A percentile compares a stretch with the other conserved stretches of the same genome.
phyloP scores from a whole-genome alignment of 352 stramenopile genomes.

The Phytophthora foliorum region DNA sequence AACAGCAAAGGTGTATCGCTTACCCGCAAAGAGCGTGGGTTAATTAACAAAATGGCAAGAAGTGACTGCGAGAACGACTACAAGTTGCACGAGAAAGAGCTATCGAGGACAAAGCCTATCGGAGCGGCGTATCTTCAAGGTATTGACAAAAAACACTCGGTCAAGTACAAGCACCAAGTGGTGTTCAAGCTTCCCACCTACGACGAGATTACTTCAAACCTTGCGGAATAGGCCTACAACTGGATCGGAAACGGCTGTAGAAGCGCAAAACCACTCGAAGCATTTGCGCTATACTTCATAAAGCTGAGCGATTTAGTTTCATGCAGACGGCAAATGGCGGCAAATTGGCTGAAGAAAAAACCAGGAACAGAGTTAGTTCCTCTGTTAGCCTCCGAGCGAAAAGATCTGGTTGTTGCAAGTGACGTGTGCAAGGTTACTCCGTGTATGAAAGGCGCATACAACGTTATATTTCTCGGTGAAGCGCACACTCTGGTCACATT shows the following conservation, averaged over 20 bases:
- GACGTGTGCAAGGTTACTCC: background rate
- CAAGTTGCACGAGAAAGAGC: constrained; percentile 1
- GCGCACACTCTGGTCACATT: background rate
- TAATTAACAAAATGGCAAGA: constrained; percentile 4
- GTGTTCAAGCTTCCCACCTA: constrained; percentile 18
- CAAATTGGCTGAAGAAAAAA: background rate
- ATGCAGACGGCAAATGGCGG: background rate
- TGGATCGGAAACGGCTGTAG: constrained; percentile 22
- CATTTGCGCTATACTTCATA: constrained; percentile 18
- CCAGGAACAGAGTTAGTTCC: background rate
- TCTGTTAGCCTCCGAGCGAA: background rate
- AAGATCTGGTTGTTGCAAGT: background rate
- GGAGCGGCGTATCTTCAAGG: constrained; percentile 21
- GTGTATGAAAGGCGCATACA: constrained; percentile 6
- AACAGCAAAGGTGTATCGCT: constrained; percentile 9
- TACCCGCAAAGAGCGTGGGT: background rate
- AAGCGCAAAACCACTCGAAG: constrained; percentile 24
- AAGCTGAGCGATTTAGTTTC: constrained; percentile 19
- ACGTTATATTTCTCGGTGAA: background rate
- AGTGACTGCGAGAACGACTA: constrained; percentile 17
- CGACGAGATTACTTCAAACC: constrained; percentile 30
- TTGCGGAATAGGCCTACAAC: too few species aligned
- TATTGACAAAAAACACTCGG: constrained; percentile 22
- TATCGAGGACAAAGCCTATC: too few species aligned
- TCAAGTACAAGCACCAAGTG: constrained; percentile 26